These are phyloP conservation scores for Porogramme epimiltina DNA, from an alignment of 1,284 basidiomycete species.

Conservation along the genomic window DNA sequence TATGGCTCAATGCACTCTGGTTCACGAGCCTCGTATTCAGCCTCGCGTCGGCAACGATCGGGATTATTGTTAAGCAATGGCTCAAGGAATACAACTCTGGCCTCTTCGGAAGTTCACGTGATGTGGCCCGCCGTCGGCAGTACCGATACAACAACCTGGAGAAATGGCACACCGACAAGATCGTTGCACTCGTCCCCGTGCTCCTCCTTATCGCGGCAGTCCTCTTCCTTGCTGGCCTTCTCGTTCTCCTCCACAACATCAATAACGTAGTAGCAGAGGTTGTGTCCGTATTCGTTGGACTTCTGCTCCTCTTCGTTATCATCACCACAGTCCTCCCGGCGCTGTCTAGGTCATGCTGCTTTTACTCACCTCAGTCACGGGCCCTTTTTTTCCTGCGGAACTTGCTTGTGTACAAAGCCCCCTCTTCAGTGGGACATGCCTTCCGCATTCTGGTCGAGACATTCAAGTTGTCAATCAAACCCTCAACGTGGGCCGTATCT, in stretches of 20 bases:
- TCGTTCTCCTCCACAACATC: neutral
- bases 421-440: too few relatives aligned
- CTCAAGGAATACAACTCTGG: constrained; percentile 10
- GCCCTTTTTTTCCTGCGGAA: too few relatives aligned
- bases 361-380: neutral
- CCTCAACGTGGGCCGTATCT: too few relatives aligned
- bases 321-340: neutral
- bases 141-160: constrained; percentile 10
- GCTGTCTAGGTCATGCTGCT: neutral
- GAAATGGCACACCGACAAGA: constrained; percentile 9
- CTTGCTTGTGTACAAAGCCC: too few relatives aligned
- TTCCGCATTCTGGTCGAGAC: too few relatives aligned
- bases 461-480: too few relatives aligned
- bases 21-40: constrained; percentile 56
- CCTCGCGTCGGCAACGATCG: constrained; percentile 38
- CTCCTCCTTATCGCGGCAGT: neutral
- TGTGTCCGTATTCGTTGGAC: neutral
- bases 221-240: neutral
- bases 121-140: constrained; percentile 12
- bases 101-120: constrained; percentile 6
- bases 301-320: neutral
- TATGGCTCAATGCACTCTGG: constrained; percentile 5
- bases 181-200: constrained; percentile 15
- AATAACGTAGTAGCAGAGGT: neutral
- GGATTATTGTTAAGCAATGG: constrained; percentile 22